Percentiles rank a stretch among this genome's conserved stretches.
phyloP scores from a whole-genome alignment of 345 rosid species.

The Mangifera indica region DNA sequence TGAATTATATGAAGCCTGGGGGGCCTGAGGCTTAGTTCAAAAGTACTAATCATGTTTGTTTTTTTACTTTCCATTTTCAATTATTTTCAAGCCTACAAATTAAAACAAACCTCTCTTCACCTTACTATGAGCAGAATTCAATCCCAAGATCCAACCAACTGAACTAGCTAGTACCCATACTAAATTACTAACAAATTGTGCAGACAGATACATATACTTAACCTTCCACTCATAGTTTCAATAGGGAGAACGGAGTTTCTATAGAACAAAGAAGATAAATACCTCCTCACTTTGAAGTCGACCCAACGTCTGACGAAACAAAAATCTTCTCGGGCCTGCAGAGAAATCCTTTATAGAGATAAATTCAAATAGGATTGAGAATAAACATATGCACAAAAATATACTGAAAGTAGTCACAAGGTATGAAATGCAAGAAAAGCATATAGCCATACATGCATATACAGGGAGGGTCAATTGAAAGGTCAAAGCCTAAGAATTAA shows the following conservation, averaged over 20 bases:
- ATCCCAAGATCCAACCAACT: no score
- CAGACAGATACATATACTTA: not conserved
- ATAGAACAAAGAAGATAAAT: constrained; percentile 16
- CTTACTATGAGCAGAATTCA: no score
- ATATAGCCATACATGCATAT: no score
- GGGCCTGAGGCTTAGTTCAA: not conserved
- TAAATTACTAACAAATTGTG: no score
- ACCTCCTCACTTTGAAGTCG: constrained; percentile 94
- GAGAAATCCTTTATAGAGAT: constrained; percentile 10
- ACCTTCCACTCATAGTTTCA: not conserved
- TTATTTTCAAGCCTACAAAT: no score
- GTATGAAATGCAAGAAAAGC: not conserved
- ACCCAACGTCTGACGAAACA: constrained; percentile 75
- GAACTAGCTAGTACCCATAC: no score
- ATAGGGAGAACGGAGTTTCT: constrained; percentile 6
- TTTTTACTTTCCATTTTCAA: no score
- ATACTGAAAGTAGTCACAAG: not conserved
- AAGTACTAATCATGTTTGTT: constrained; percentile 6
- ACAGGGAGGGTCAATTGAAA: not conserved
- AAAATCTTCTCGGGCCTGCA: constrained; percentile 85
- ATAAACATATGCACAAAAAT: not conserved
- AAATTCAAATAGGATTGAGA: constrained; percentile 15
- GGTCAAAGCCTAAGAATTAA: not conserved
- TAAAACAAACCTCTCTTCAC: no score
- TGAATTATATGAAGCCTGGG: not conserved